phyloP scores from a whole-genome alignment of 805 yeast genomes.

The Novakomyces olei region DNA sequence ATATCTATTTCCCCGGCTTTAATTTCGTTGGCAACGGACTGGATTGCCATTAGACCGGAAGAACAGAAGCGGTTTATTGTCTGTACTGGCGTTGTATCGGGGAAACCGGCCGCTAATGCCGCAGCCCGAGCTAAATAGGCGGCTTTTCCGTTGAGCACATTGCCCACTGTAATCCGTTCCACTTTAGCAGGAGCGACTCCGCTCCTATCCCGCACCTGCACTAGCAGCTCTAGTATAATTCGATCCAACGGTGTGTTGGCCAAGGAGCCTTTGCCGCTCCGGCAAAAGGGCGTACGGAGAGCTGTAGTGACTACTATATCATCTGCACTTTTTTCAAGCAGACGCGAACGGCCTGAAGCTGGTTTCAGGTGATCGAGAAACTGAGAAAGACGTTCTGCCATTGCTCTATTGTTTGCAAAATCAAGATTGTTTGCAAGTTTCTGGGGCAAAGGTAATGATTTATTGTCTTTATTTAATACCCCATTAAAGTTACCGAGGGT shows the following conservation, averaged over 20 bases:
- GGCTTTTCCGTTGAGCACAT: constrained; percentile 18
- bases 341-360: not conserved
- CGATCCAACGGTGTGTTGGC: too few species aligned
- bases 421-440: too few species aligned
- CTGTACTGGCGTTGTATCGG: constrained; percentile 17
- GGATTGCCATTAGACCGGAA: constrained; percentile 16
- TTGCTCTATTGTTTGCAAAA: too few species aligned
- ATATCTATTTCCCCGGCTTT: constrained; percentile 15
- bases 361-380: not conserved
- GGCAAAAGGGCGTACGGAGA: constrained; percentile 17
- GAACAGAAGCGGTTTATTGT: constrained; percentile 20
- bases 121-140: constrained; percentile 16
- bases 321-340: not conserved
- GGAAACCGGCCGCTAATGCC: constrained; percentile 19
- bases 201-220: too few species aligned
- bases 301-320: constrained; percentile 19
- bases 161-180: constrained; percentile 19
- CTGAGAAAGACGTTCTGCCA: not conserved
- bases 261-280: constrained; percentile 18
- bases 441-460: too few species aligned
- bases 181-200: constrained; percentile 13
- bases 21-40: constrained; percentile 16
- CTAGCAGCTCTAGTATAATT: too few species aligned
- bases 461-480: too few species aligned
- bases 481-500: too few species aligned